Base-by-base conservation (phyloP, 2,329 filamentous ascomycete species). In the Blumeria graminis region DNA sequence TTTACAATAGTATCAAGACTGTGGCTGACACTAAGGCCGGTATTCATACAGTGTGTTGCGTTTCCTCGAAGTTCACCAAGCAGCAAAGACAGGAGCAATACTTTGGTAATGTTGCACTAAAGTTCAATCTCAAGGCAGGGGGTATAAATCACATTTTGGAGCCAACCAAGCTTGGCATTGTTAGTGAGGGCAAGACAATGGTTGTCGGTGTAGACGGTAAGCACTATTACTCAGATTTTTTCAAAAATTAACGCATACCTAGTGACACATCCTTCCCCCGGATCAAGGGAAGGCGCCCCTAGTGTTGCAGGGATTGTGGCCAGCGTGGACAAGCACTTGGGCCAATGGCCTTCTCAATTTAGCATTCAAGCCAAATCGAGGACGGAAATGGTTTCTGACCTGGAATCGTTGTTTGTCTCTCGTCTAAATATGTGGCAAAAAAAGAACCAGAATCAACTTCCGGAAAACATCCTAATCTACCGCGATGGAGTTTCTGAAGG, bases 401-500 rank as follows among this genome's bases (percentile, higher is more conserved):
- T 93, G 0, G 69, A 74, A 3, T 69, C 71, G 0, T 78, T 81
- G 61, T 76, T 93, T 57, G 68, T 71, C 35, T 74, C 76, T 8
- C 79, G 85, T 0, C 71, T 94, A 0, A 61, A 66, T n/a, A 69
- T 84, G 1, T 94, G 83, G 82, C 69, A 70, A 45, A 60, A 50
- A 39, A 70, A 70, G 35, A 67, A 71, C 1, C 61, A 65, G 0
- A 63, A 22, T 33, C 10, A 61, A 0, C 71, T 81, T 0, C 86
- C 86, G 0, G 72, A 78, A 43, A 84, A 86, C 63, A 82, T 94
- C 46, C 69, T 94, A 58, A 77, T 93, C 56, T 94, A 86, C 70
- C 81, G 88, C 16, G 87, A 94, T 61, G 88, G 88, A 33, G 85
- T 94, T 0, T 90, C 85, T 0, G 87, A 94, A 62, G 80, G 85